Conservation (phyloP, 306 rosid species). For the Trifolium pratense region DNA sequence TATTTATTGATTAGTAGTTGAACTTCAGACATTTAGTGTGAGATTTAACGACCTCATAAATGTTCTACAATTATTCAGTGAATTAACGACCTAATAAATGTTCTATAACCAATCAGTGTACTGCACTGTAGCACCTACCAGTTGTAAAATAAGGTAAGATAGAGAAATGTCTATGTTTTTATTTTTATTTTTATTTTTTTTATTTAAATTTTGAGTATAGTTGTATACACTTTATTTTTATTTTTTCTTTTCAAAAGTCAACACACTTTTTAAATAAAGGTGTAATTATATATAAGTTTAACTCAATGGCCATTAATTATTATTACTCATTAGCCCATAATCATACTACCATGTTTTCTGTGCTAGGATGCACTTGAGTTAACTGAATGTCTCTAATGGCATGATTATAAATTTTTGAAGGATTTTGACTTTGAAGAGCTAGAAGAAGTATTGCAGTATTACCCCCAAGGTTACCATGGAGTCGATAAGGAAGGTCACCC, state of each 20-base stretch:
- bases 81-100: not conserved
- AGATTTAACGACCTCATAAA: conserved; percentile 24
- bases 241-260: too few relatives aligned
- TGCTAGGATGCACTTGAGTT: conserved; percentile 9
- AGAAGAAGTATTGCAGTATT: conserved; percentile 90
- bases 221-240: too few relatives aligned
- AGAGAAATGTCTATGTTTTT: not conserved
- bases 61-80: conserved; percentile 3
- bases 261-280: too few relatives aligned
- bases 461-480: conserved; percentile 98
- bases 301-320: too few relatives aligned
- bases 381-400: conserved; percentile 39
- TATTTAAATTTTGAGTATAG: not conserved
- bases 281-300: too few relatives aligned
- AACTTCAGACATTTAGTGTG: not conserved
- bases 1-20: conserved; percentile 20
- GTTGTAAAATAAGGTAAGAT: not conserved
- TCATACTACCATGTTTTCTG: not conserved
- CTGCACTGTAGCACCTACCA: not conserved
- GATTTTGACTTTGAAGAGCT: conserved; percentile 92
- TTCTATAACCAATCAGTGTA: not conserved
- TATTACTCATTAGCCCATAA: not conserved
- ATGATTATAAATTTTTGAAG: conserved; percentile 53
- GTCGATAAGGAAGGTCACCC: conserved; percentile 97
- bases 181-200: not conserved